Evolutionary conservation across 2,329 filamentous ascomycete species (phyloP).

Genomic region (Exophiala xenobiotica): DNA sequence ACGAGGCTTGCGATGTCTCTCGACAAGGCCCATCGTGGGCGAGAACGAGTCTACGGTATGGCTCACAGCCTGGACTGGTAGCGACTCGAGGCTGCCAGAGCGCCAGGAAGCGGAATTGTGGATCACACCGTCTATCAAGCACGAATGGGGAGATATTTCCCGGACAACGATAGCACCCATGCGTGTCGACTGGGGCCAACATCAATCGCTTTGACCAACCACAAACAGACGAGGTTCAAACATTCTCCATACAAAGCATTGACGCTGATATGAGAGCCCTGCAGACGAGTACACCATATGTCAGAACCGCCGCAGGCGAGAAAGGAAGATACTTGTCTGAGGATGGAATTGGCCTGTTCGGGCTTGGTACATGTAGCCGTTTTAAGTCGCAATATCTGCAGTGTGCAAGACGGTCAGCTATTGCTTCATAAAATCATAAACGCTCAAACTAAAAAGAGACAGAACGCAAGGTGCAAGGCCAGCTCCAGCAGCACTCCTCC

Average conservation of each 20-base stretch:
- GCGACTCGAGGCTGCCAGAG: too few species aligned
- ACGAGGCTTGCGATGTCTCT: too few species aligned
- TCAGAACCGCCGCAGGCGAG: conserved; percentile 15
- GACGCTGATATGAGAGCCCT: conserved; percentile 11
- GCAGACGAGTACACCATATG: conserved; percentile 10
- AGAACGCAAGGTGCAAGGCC: conserved; percentile 3
- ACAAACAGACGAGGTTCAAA: background rate
- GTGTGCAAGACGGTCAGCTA: conserved; percentile 21
- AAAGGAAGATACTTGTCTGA: conserved; percentile 26
- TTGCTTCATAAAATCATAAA: conserved; percentile 15
- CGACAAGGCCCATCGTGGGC: too few species aligned
- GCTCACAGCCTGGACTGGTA: too few species aligned
- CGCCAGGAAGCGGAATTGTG: too few species aligned
- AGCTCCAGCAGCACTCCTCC: background rate
- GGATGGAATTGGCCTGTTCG: background rate
- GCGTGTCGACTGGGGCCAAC: too few species aligned
- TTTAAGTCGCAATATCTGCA: conserved; percentile 20
- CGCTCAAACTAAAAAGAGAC: conserved; percentile 16
- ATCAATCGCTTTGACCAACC: too few species aligned
- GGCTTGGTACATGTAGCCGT: conserved; percentile 1
- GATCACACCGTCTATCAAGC: too few species aligned
- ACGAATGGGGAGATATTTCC: too few species aligned
- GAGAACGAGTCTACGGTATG: too few species aligned
- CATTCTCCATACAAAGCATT: background rate
- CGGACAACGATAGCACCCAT: too few species aligned